A percentile compares a stretch with the other conserved stretches of the same genome.
Evolutionary conservation across 2,329 filamentous ascomycete genomes (phyloP).

Genomic region (Zasmidium cellare): DNA sequence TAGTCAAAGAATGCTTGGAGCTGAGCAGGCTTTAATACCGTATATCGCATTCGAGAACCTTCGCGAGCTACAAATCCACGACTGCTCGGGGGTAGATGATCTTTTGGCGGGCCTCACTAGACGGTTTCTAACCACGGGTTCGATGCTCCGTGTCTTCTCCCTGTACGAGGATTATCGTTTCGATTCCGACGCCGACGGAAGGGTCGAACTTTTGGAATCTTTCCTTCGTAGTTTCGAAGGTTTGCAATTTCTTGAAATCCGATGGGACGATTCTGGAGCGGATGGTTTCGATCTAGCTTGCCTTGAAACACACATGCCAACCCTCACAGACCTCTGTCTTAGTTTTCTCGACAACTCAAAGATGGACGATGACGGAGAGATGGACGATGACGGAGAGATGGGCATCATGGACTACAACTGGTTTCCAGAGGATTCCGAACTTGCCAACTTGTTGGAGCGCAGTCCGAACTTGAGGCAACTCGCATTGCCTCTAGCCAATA

Average conservation of each 20-base stretch:
- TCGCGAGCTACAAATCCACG: neutral
- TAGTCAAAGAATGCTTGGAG: neutral
- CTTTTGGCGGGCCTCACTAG: neutral
- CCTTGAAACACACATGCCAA: neutral
- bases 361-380: neutral
- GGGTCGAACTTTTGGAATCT: too few species aligned
- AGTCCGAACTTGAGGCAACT: neutral
- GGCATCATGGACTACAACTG: neutral
- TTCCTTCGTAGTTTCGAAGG: neutral
- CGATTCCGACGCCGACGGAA: too few species aligned
- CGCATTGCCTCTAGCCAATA: neutral
- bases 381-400: neutral
- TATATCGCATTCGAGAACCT: neutral
- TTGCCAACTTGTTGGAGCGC: neutral
- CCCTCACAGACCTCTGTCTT: neutral
- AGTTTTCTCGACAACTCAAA: too few species aligned
- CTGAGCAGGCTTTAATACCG: neutral
- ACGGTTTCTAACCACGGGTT: neutral
- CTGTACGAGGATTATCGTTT: too few species aligned
- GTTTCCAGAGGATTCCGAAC: neutral
- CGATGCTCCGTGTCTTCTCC: too few species aligned
- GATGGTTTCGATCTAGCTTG: neutral
- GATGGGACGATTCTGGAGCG: neutral
- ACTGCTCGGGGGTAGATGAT: neutral
- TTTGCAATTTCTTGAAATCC: neutral